Percentiles rank a stretch among this genome's conserved stretches.
Evolutionary conservation across 495 filamentous ascomycete genomes (phyloP).

Genomic region (Xylaria cubensis): DNA sequence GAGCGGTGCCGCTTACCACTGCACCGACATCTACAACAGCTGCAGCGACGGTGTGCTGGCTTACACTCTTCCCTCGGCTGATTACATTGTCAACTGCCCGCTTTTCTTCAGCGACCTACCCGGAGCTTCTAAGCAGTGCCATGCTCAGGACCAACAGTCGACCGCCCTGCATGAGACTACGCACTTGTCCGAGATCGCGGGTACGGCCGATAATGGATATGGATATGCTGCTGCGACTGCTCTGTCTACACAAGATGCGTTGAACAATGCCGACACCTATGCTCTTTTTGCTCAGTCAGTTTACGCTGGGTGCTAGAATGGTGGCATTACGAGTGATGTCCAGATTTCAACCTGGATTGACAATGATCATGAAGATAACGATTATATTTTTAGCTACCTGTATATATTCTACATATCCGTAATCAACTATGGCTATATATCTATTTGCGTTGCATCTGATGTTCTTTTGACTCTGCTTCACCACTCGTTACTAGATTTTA

Average conservation of each 20-base stretch:
- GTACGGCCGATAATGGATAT: constrained; percentile 60
- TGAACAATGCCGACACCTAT: constrained; percentile 65
- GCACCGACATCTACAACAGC: constrained; percentile 56
- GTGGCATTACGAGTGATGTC: neutral
- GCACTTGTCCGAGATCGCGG: constrained; percentile 57
- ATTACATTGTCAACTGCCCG: constrained; percentile 63
- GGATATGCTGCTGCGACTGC: constrained; percentile 57
- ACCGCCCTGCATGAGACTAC: constrained; percentile 67
- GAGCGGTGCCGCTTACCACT: constrained; percentile 56
- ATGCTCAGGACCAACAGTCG: constrained; percentile 62
- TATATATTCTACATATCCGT: neutral
- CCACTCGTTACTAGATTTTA: no score
- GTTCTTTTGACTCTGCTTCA: neutral
- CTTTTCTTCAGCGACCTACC: constrained; percentile 62
- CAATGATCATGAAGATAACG: constrained; percentile 9
- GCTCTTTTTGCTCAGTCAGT: constrained; percentile 61
- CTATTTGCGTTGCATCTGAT: no score
- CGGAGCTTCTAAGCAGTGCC: constrained; percentile 53
- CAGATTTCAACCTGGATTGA: neutral
- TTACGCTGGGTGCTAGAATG: constrained; percentile 9
- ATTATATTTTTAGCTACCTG: neutral
- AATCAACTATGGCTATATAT: neutral
- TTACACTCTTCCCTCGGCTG: constrained; percentile 61
- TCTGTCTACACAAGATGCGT: constrained; percentile 49
- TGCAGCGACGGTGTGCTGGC: constrained; percentile 62